Conservation (phyloP, 257 asterid genomes). For the Apocynum venetum region DNA sequence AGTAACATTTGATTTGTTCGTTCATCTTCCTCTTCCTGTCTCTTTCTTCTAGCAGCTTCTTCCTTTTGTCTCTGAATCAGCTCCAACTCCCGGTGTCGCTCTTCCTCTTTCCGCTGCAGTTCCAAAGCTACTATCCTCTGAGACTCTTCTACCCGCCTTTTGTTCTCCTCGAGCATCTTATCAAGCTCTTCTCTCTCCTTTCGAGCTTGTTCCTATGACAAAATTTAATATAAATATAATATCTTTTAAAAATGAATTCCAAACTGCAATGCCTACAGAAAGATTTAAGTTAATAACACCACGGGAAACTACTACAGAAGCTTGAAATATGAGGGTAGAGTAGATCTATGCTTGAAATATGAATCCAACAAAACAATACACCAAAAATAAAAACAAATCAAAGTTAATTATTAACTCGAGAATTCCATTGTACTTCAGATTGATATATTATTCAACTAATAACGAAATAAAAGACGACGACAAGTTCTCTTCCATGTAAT, state of each 20-base stretch:
- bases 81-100: slow-evolving; percentile 73
- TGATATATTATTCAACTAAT: not conserved
- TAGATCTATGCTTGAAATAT: too few relatives aligned
- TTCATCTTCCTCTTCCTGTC: slow-evolving; percentile 68
- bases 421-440: not conserved
- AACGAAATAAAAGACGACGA: too few relatives aligned
- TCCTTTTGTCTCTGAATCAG: slow-evolving; percentile 84
- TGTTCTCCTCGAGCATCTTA: slow-evolving; percentile 92
- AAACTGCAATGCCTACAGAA: not conserved
- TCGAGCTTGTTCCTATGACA: slow-evolving; percentile 73
- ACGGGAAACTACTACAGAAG: too few relatives aligned
- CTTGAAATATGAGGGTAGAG: too few relatives aligned
- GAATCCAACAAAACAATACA: too few relatives aligned
- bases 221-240: not conserved
- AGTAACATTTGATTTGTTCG: slow-evolving; percentile 35
- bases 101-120: slow-evolving; percentile 77
- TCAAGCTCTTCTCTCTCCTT: slow-evolving; percentile 92
- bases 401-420: too few relatives aligned
- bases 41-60: slow-evolving; percentile 75
- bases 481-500: not conserved
- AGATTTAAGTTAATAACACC: too few relatives aligned
- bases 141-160: slow-evolving; percentile 86
- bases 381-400: too few relatives aligned
- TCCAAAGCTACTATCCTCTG: slow-evolving; percentile 84
- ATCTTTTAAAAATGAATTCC: not conserved